Base-by-base conservation (phyloP, 2,329 filamentous ascomycete genomes). In the Colletotrichum sp. region DNA sequence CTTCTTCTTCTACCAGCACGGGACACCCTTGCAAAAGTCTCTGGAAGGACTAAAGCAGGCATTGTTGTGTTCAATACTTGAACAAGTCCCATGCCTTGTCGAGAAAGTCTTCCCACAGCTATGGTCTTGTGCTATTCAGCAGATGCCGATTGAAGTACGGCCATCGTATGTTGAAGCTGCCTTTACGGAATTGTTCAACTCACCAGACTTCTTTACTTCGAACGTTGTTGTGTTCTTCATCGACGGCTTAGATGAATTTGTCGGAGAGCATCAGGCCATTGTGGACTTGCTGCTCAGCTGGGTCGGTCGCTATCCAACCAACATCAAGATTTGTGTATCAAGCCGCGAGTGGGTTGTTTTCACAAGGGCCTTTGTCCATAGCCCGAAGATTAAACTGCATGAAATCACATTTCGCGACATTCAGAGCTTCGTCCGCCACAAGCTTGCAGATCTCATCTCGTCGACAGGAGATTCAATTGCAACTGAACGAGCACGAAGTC, bases 161-260 rank as follows among this genome's bases (percentile, higher is more conserved):
- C 6, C 16, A 63, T 2, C 14, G 6, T 1, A 7, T n/a, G 0
- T 34, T 38, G 7, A 26, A 24, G 7, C n/a, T 64, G 68, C 59
- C 8, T 48, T 71, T 3, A 4, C n/a, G 1, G 4, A 2, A 4
- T 16, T 71, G 1, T 14, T 71, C 16, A 2, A 14, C 10, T 61
- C 14, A 1, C 18, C n/a, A 8, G 21, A 36, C 2, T 64, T 65
- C 18, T 28, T 56, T 12, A 28, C 32, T 5, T 24, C 59, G 18
- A 59, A 71, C 32, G 55, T n/a, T 9, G 4, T 71, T n/a, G 68
- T 43, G 5, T 56, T 71, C 21, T 71, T 71, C 38, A 64, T 71
- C 2, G 67, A 74, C 32, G 67, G 67, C 7, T 68, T 71, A 3
- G 71, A 74, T 10, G 71, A 74, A 6, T 74, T 74, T 28, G 58